Evolutionary conservation across 805 yeast species (phyloP).

Genomic region (Huiozyma sinensis): DNA sequence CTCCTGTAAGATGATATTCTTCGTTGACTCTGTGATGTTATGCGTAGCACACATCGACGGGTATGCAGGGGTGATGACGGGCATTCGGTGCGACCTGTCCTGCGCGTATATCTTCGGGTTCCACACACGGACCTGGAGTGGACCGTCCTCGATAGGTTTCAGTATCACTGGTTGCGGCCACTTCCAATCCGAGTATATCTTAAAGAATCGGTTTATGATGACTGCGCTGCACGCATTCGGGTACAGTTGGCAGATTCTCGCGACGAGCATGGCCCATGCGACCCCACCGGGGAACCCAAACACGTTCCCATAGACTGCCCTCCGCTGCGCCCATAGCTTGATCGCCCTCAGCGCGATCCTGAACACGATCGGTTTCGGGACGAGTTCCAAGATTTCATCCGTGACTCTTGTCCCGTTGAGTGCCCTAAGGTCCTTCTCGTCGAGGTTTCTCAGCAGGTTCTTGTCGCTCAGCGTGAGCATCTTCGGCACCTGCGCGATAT

Average conservation of each 20-base stretch:
- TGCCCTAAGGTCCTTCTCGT: slow-evolving; percentile 83
- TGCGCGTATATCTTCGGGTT: slow-evolving; percentile 84
- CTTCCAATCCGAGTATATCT: slow-evolving; percentile 78
- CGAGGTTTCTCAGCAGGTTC: slow-evolving; percentile 73
- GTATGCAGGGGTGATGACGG: slow-evolving; percentile 90
- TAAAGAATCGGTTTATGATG: slow-evolving; percentile 80
- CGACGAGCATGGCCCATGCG: slow-evolving; percentile 99
- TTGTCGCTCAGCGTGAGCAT: slow-evolving; percentile 73
- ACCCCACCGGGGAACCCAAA: slow-evolving; percentile 99
- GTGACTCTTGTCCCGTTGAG: slow-evolving; percentile 96
- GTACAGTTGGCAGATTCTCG: slow-evolving; percentile 89
- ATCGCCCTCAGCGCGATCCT: slow-evolving; percentile 87
- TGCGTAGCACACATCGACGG: slow-evolving; percentile 98
- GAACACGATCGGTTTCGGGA: slow-evolving; percentile 88
- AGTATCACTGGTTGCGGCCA: slow-evolving; percentile 98
- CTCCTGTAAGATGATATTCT: slow-evolving; percentile 69
- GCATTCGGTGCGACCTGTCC: slow-evolving; percentile 89
- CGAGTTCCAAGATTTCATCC: slow-evolving; percentile 79
- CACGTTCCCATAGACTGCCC: slow-evolving; percentile 89
- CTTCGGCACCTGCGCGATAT: slow-evolving; percentile 72
- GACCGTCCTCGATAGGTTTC: slow-evolving; percentile 93
- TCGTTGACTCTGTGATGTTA: slow-evolving; percentile 83
- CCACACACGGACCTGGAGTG: slow-evolving; percentile 93
- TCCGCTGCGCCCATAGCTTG: slow-evolving; percentile 91
- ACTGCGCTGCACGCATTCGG: slow-evolving; percentile 94